Percentiles rank a stretch among this genome's conserved stretches.
Evolutionary conservation across 371 early-diverging fungal genomes (phyloP).

Genomic region (Mortierella sp.): DNA sequence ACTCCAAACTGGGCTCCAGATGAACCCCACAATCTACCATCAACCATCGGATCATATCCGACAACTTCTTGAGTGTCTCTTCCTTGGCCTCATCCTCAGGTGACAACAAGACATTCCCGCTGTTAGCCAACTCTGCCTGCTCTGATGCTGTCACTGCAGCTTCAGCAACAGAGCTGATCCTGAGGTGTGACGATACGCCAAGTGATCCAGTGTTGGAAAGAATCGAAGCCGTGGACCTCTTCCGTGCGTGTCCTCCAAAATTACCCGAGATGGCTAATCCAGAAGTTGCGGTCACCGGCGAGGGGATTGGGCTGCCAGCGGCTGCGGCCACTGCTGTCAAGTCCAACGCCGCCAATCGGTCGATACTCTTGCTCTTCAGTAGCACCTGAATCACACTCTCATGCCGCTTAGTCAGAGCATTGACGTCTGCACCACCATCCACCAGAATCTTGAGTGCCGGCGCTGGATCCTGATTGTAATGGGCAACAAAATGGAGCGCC

Average conservation of each 20-base stretch:
- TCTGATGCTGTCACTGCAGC: neutral
- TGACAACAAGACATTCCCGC: conserved; percentile 28
- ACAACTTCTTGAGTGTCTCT: conserved; percentile 44
- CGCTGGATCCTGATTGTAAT: conserved; percentile 62
- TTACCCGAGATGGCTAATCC: conserved; percentile 23
- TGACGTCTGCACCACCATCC: conserved; percentile 65
- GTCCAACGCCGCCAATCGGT: conserved; percentile 48
- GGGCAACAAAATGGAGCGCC: conserved; percentile 79
- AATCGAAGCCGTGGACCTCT: conserved; percentile 30
- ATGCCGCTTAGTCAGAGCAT: conserved; percentile 55
- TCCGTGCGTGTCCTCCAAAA: conserved; percentile 43
- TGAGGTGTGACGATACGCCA: conserved; percentile 21
- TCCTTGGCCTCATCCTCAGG: conserved; percentile 55
- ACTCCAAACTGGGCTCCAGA: conserved; percentile 28
- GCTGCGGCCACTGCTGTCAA: neutral
- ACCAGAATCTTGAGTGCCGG: conserved; percentile 58
- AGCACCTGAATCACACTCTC: conserved; percentile 48
- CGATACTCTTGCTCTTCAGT: conserved; percentile 54
- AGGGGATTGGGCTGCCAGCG: neutral
- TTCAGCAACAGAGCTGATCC: conserved; percentile 41
- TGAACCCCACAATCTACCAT: conserved; percentile 44
- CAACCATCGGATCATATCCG: conserved; percentile 53
- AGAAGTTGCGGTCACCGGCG: conserved; percentile 16
- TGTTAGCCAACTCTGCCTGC: conserved; percentile 22
- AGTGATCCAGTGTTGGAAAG: conserved; percentile 29